Evolutionary conservation across 2,329 filamentous ascomycete species (phyloP), one percentile per base, ranked within the genome.

Genomic region (Biscogniauxia marginata): DNA sequence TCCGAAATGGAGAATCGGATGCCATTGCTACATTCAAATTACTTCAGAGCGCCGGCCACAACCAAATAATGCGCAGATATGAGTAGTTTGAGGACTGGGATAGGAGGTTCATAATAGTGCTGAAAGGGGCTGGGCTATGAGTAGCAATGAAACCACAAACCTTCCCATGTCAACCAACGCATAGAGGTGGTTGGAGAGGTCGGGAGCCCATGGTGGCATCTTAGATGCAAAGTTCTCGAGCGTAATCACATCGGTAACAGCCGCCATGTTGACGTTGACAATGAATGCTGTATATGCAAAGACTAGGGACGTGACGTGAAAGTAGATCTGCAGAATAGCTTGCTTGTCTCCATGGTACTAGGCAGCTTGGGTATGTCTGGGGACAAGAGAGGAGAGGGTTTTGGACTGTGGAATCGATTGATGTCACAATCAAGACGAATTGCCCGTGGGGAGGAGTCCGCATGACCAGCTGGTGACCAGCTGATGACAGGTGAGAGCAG

Each of bases 1-100:
- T 91, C 86, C 7, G 91, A 90, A 67, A 96, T 91, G 46, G 91
- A 93, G 78, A 96, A 96, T 54, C 93, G 90, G 66, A 96, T 93
- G 66, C 92, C 93, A 77, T 96, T 97, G 78, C 91, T 91, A 63
- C 18, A 52, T 25, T 49, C 19, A 53, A 24, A 57, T 65, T 60
- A 63, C 25, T 58, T 58, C 50, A 2, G 24, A 19, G 49, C 43
- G 25, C 48, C 20, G 50, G 5, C 34, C 2, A 18, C 18, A 11
- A 44, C 8, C 30, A 20, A n/a, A n/a, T 50, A 18, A 23, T 18
- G 18, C n/a, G 43, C 16, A 22, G 34, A 24, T 46, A 25, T 49
- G 46, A 52, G 44, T 45, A 23, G 25, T 39, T 44, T 57, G 20
- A 18, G 46, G 23, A 16, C 43, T 30, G 20, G 30, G 20, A 24